Evolutionary conservation across 371 early-diverging fungal species (phyloP).

Genomic region (Mucor lusitanicus): DNA sequence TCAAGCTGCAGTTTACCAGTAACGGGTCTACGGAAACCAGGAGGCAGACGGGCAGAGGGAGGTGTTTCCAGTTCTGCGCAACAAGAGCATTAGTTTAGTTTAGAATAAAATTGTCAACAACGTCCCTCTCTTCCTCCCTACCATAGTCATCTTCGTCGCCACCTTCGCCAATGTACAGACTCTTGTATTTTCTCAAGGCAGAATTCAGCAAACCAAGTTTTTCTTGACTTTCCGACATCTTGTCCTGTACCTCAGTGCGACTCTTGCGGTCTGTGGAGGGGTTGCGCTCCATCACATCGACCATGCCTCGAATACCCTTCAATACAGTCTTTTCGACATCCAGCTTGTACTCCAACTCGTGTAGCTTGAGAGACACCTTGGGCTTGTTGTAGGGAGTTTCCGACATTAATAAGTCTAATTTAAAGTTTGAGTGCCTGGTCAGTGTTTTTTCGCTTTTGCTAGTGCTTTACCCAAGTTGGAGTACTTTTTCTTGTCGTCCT

Average conservation of each 20-base stretch:
- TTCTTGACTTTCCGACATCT: conserved; percentile 74
- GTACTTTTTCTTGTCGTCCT: conserved; percentile 35
- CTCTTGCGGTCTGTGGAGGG: conserved; percentile 57
- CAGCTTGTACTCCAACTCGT: conserved; percentile 83
- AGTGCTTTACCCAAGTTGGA: conserved; percentile 54
- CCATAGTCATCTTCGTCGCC: conserved; percentile 76
- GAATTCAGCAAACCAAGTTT: conserved; percentile 80
- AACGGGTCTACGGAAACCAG: conserved; percentile 72
- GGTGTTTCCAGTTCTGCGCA: conserved; percentile 37
- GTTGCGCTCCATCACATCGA: conserved; percentile 47
- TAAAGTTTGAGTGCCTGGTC: background rate
- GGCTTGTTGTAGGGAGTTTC: conserved; percentile 79
- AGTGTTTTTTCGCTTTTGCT: background rate
- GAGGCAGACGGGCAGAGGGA: conserved; percentile 52
- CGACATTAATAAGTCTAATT: conserved; percentile 68
- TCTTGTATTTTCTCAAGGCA: conserved; percentile 83
- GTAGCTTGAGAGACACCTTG: conserved; percentile 85
- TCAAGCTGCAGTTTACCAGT: conserved; percentile 74
- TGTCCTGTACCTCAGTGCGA: conserved; percentile 63
- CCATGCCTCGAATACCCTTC: conserved; percentile 68
- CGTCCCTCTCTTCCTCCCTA: conserved; percentile 31
- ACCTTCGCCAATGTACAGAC: conserved; percentile 75
- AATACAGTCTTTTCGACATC: conserved; percentile 88
- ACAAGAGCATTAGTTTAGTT: background rate
- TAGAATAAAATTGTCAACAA: background rate